Evolutionary conservation across 768 basidiomycete species (phyloP).

Genomic region (Russula foetens): DNA sequence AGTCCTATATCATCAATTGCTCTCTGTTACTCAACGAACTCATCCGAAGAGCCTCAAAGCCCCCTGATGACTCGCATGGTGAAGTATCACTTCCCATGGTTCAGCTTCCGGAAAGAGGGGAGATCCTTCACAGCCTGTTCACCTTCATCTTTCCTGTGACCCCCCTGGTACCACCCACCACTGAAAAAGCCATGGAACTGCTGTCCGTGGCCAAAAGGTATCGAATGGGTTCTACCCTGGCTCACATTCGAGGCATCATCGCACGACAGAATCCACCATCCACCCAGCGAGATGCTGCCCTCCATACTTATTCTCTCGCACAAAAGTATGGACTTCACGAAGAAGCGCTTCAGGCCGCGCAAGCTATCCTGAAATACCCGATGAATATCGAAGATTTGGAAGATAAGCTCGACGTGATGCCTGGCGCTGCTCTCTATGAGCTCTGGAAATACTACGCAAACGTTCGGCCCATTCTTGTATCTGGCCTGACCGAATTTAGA

Average conservation of each 20-base stretch:
- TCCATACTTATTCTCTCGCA: neutral
- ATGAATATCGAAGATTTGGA: neutral
- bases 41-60: neutral
- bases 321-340: neutral
- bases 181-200: neutral
- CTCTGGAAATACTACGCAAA: neutral
- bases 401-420: neutral
- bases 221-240: neutral
- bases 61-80: neutral
- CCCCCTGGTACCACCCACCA: neutral
- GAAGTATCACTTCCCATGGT: neutral
- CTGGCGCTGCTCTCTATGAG: neutral
- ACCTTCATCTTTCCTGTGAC: constrained; percentile 3
- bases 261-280: neutral
- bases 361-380: neutral
- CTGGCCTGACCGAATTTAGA: neutral
- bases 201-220: constrained; percentile 1
- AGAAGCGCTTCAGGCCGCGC: neutral
- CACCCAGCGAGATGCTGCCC: neutral
- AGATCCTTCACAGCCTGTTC: neutral
- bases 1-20: neutral
- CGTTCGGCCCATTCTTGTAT: neutral
- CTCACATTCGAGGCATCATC: neutral
- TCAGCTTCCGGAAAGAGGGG: neutral
- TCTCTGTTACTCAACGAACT: neutral